Conservation (phyloP, 2,329 filamentous ascomycete genomes). For the Samsoniella hepiali region DNA sequence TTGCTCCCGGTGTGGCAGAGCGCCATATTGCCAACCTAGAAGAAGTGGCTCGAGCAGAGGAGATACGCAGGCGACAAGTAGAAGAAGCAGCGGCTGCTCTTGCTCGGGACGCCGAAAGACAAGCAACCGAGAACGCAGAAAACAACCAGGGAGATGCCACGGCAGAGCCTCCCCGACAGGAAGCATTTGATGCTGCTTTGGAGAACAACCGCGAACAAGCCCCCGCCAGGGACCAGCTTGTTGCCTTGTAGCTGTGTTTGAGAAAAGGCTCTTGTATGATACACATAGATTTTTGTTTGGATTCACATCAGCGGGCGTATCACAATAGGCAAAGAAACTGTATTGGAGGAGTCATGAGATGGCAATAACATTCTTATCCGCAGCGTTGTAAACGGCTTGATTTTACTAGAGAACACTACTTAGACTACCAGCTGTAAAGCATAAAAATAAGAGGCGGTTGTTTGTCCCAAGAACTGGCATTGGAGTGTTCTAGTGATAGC, state of each 20-base stretch:
- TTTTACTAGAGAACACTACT: background rate
- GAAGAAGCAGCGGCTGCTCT: constrained; percentile 30
- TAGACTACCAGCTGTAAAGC: constrained; percentile 6
- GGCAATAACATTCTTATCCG: background rate
- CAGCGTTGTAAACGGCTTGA: background rate
- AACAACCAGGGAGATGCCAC: background rate
- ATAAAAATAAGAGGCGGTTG: background rate
- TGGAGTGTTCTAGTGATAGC: background rate
- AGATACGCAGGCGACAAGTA: constrained; percentile 42
- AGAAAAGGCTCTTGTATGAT: constrained; percentile 2
- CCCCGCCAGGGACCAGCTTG: constrained; percentile 14
- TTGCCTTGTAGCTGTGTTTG: constrained; percentile 8
- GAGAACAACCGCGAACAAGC: background rate
- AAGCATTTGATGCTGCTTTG: background rate
- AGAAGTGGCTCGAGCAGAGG: constrained; percentile 44
- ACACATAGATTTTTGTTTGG: constrained; percentile 6
- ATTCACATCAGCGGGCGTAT: constrained; percentile 12
- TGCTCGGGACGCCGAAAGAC: constrained; percentile 25
- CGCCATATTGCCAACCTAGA: constrained; percentile 60
- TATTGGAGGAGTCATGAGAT: constrained; percentile 13
- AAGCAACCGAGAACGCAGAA: constrained; percentile 13
- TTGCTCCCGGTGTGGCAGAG: constrained; percentile 64
- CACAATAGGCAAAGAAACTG: constrained; percentile 11
- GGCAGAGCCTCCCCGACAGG: background rate
- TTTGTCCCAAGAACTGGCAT: background rate